Evolutionary conservation across 495 filamentous ascomycete genomes (phyloP).

Genomic region (Aspergillus ostianus): DNA sequence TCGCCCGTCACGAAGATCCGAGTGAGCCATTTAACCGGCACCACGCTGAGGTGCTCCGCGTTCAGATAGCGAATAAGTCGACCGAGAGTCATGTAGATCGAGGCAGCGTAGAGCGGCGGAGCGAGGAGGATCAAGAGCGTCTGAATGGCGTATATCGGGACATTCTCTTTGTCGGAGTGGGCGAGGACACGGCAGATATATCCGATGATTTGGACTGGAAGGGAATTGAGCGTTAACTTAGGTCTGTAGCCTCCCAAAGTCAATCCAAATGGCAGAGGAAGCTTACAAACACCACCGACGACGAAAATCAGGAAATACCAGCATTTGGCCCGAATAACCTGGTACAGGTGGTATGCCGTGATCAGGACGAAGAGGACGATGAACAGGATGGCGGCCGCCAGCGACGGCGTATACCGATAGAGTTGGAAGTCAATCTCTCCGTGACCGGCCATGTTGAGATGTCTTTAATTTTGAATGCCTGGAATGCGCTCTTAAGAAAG

Average conservation of each 20-base stretch:
- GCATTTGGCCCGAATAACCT: slow-evolving; percentile 45
- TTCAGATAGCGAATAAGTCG: slow-evolving; percentile 46
- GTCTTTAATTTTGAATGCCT: neutral
- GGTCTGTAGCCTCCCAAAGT: neutral
- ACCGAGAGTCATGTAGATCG: slow-evolving; percentile 60
- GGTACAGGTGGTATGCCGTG: slow-evolving; percentile 45
- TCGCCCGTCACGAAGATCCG: slow-evolving; percentile 40
- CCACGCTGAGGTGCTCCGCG: slow-evolving; percentile 35
- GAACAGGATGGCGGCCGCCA: slow-evolving; percentile 50
- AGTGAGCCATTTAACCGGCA: slow-evolving; percentile 30
- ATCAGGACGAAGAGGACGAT: slow-evolving; percentile 45
- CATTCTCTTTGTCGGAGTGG: slow-evolving; percentile 24
- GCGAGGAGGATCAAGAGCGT: slow-evolving; percentile 44
- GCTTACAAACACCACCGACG: slow-evolving; percentile 56
- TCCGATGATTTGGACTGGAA: slow-evolving; percentile 55
- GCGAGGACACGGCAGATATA: slow-evolving; percentile 52
- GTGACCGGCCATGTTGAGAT: neutral
- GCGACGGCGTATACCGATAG: slow-evolving; percentile 41
- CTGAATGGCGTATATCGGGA: slow-evolving; percentile 38
- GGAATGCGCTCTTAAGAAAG: neutral
- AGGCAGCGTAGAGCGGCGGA: slow-evolving; percentile 53
- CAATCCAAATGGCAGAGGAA: neutral
- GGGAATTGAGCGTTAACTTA: neutral
- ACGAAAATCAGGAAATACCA: slow-evolving; percentile 64
- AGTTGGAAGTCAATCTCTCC: slow-evolving; percentile 15